Percentiles rank a stretch among this genome's conserved stretches.
Conservation (phyloP, 202 grass and related monocot species). For the Zizania palustris region DNA sequence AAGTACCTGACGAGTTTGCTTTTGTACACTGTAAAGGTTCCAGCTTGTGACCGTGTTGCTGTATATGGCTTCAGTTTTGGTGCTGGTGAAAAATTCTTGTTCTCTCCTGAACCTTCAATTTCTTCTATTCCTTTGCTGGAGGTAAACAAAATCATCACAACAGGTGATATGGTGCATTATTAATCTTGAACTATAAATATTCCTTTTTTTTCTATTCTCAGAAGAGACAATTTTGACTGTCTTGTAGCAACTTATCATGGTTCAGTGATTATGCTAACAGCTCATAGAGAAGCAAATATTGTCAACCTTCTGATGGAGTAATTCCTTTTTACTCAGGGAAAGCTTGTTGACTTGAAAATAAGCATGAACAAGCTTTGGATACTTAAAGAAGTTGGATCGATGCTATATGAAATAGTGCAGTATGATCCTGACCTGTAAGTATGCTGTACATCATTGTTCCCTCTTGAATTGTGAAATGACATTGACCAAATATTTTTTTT, state of each 20-base stretch:
- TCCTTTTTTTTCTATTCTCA: background rate
- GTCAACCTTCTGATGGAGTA: conserved; percentile 37
- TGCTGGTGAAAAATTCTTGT: conserved; percentile 61
- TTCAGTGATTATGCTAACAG: conserved; percentile 7
- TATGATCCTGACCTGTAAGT: conserved; percentile 69
- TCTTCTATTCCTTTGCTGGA: conserved; percentile 64
- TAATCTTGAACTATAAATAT: conserved; percentile 26
- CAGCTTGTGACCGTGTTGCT: conserved; percentile 59
- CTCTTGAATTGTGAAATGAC: conserved; percentile 19
- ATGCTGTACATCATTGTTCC: conserved; percentile 8
- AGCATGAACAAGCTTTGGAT: conserved; percentile 80
- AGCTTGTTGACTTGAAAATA: conserved; percentile 80
- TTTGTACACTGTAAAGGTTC: conserved; percentile 63
- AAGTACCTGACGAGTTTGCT: conserved; percentile 36
- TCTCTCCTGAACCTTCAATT: conserved; percentile 60
- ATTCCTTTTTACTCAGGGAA: conserved; percentile 62
- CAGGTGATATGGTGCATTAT: conserved; percentile 3
- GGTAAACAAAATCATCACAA: conserved; percentile 52
- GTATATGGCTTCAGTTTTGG: conserved; percentile 72
- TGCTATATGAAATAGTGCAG: conserved; percentile 81
- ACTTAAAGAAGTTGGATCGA: conserved; percentile 83
- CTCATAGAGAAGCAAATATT: conserved; percentile 13
- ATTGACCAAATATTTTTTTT: conserved; percentile 15
- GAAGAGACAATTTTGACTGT: conserved; percentile 3
- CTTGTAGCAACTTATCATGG: conserved; percentile 17